Evolutionary conservation across 2,329 filamentous ascomycete genomes (phyloP).

Genomic region (Colletotrichum eleusines): DNA sequence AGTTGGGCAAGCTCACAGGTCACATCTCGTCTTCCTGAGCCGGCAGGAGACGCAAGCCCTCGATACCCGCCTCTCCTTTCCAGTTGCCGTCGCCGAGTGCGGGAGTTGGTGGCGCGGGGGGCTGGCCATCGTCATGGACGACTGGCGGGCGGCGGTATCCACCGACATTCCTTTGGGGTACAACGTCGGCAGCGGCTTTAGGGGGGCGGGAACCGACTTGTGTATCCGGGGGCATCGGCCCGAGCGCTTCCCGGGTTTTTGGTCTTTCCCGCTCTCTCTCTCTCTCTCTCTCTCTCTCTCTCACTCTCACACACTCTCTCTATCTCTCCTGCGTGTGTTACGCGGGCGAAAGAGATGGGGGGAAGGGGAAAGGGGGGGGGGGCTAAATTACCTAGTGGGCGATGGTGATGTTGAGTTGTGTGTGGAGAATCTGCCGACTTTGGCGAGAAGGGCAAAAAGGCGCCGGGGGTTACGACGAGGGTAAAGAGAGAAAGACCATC

Average conservation of each 20-base stretch:
- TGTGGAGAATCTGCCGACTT: slow-evolving; percentile 3
- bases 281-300: not conserved
- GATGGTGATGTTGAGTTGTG: not conserved
- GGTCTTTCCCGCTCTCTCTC: not conserved
- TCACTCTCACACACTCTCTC: too few relatives aligned
- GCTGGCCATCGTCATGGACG: not conserved
- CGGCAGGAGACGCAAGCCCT: slow-evolving; percentile 50
- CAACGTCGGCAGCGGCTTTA: not conserved
- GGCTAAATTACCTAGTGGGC: too few relatives aligned
- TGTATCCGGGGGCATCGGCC: not conserved
- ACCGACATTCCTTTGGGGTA: slow-evolving; percentile 21
- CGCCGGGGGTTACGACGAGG: not conserved
- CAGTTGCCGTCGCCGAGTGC: slow-evolving; percentile 34
- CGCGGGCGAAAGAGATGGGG: not conserved
- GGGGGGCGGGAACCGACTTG: too few relatives aligned
- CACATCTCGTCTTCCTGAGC: slow-evolving; percentile 49
- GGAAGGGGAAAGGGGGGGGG: not conserved
- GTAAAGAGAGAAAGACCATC: slow-evolving; percentile 6
- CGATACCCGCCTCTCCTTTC: slow-evolving; percentile 48
- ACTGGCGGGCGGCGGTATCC: slow-evolving; percentile 21
- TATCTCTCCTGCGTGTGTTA: too few relatives aligned
- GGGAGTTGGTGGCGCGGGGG: slow-evolving; percentile 20
- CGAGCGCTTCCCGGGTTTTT: not conserved
- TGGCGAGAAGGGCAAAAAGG: not conserved
- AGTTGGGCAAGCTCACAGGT: slow-evolving; percentile 46